phyloP scores from a whole-genome alignment of 768 basidiomycete genomes.

The Kwoniella europaea region DNA sequence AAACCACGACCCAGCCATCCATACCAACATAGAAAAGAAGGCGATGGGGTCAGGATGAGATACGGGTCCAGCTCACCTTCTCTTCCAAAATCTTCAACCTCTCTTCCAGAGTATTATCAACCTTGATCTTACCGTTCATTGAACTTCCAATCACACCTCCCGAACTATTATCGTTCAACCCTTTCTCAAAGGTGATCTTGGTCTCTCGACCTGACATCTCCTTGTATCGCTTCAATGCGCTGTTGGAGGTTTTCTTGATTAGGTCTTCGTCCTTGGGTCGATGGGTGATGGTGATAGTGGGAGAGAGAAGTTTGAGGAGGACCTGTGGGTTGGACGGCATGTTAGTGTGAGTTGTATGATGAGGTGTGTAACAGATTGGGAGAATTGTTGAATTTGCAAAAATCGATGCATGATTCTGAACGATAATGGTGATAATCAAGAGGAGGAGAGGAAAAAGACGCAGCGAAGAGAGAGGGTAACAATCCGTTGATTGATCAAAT shows the following conservation, averaged over 20 bases:
- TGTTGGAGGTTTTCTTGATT: slow-evolving; percentile 68
- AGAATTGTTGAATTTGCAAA: neutral
- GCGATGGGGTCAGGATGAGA: neutral
- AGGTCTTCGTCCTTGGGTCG: slow-evolving; percentile 71
- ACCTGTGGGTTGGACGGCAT: slow-evolving; percentile 59
- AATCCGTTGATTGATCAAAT: neutral
- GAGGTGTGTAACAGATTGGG: neutral
- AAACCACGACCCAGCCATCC: neutral
- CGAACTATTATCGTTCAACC: slow-evolving; percentile 71
- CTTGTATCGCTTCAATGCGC: slow-evolving; percentile 71
- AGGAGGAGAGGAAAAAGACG: neutral
- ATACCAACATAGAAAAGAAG: neutral
- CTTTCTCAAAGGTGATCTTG: slow-evolving; percentile 66
- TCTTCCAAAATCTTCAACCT: slow-evolving; percentile 86
- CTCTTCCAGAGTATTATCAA: slow-evolving; percentile 95
- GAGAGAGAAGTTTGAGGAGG: slow-evolving; percentile 79
- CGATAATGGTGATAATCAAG: neutral
- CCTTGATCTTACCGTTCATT: slow-evolving; percentile 75
- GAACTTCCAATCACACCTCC: slow-evolving; percentile 82
- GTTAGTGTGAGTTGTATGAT: neutral
- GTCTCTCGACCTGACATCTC: slow-evolving; percentile 76
- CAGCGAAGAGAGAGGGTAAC: neutral
- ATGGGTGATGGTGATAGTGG: slow-evolving; percentile 68
- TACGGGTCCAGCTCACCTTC: slow-evolving; percentile 64
- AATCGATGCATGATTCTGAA: no score